A percentile compares a stretch with the other conserved stretches of the same genome.
These are phyloP conservation scores for Gossypium arboreum DNA, from an alignment of 345 rosid species.

Conservation along the genomic window DNA sequence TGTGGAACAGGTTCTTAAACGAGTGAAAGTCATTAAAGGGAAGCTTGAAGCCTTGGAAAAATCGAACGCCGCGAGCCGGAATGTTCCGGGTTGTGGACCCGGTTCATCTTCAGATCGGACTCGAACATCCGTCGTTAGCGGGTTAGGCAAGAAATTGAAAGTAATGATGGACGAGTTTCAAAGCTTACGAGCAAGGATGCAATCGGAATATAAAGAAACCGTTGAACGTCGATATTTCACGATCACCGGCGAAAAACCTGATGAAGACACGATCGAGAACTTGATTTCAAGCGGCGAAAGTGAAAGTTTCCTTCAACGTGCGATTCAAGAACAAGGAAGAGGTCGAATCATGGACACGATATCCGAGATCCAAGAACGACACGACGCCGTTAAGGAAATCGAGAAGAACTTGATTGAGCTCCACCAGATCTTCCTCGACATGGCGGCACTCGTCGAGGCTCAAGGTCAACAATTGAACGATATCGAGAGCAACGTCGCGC, in stretches of 20 bases:
- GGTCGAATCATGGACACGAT: slow-evolving; percentile 77
- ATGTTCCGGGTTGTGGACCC: slow-evolving; percentile 64
- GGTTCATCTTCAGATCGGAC: slow-evolving; percentile 83
- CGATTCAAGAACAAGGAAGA: slow-evolving; percentile 87
- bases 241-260: slow-evolving; percentile 62
- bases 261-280: slow-evolving; percentile 70
- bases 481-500: slow-evolving; percentile 72
- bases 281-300: slow-evolving; percentile 86
- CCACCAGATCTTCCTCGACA: slow-evolving; percentile 80
- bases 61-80: slow-evolving; percentile 56
- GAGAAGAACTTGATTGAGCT: slow-evolving; percentile 79
- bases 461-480: slow-evolving; percentile 83
- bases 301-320: slow-evolving; percentile 73
- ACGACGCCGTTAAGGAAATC: slow-evolving; percentile 76
- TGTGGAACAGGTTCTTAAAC: slow-evolving; percentile 58
- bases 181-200: slow-evolving; percentile 47
- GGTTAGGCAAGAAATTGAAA: slow-evolving; percentile 72
- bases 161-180: slow-evolving; percentile 75
- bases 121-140: slow-evolving; percentile 63
- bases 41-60: slow-evolving; percentile 70
- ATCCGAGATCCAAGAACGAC: slow-evolving; percentile 83
- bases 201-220: slow-evolving; percentile 64
- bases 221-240: slow-evolving; percentile 78
- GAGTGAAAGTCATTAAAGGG: slow-evolving; percentile 56
- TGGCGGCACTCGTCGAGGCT: slow-evolving; percentile 82